Percentiles rank a stretch among this genome's conserved stretches.
phyloP scores from a whole-genome alignment of 331 rosid genomes.

The Stylosanthes scabra region DNA sequence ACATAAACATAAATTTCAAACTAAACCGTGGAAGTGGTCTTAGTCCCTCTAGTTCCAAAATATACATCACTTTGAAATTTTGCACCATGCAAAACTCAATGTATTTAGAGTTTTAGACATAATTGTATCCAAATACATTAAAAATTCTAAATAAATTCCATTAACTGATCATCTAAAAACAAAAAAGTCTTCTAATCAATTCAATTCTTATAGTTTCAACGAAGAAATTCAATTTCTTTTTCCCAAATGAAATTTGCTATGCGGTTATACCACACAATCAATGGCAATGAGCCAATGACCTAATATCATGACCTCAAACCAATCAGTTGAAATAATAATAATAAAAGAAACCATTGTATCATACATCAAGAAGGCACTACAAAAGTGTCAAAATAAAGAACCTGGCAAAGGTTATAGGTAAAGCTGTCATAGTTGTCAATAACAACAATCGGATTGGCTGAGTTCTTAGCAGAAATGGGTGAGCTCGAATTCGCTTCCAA shows the following conservation, averaged over 20 bases:
- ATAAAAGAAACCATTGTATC: background rate
- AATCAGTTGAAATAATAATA: background rate
- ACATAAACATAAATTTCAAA: background rate
- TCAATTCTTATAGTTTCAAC: background rate
- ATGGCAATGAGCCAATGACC: background rate
- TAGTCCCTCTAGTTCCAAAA: too few relatives aligned
- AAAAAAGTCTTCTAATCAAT: background rate
- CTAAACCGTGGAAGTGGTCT: background rate
- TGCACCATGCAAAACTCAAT: too few relatives aligned
- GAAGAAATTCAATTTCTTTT: too few relatives aligned
- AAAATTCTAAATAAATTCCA: background rate
- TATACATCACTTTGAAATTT: too few relatives aligned
- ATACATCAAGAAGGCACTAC: background rate
- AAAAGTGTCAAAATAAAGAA: slow-evolving; percentile 20
- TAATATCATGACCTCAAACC: slow-evolving; percentile 12
- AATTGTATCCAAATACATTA: too few relatives aligned
- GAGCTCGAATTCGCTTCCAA: slow-evolving; percentile 41
- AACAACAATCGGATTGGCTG: slow-evolving; percentile 67
- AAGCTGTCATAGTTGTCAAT: slow-evolving; percentile 97
- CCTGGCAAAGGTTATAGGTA: slow-evolving; percentile 98
- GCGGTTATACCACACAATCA: background rate
- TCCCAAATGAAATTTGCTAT: background rate
- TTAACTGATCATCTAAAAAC: background rate
- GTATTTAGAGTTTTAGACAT: too few relatives aligned
- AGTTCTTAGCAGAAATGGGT: slow-evolving; percentile 37